Evolutionary conservation across 2,329 filamentous ascomycete genomes (phyloP), one percentile per base, ranked within the genome.

Genomic region (Pseudogymnoascus sp.): DNA sequence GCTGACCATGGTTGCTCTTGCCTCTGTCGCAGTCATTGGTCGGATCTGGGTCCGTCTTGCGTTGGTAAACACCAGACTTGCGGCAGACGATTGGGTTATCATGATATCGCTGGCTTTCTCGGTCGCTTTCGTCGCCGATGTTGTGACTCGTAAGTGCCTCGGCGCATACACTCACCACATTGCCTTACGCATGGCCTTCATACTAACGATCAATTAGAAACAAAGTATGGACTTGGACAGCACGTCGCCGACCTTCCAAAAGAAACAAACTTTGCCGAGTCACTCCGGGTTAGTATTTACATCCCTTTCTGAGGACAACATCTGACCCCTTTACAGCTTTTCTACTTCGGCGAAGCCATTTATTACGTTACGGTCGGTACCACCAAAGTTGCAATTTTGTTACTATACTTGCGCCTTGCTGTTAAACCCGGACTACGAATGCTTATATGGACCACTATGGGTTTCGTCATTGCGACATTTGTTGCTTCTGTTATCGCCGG

Each of bases 401-500:
- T 55, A 31, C 48, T 55, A 33, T 55, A 55, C 17, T 33, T 55
- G n/a, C 48, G 48, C n/a, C 48, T 55, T 55, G 48, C 48, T 31
- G 48, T 55, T 29, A 55, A 55, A 55, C 31, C 31, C 27, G 48
- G 48, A 12, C 27, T 55, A 15, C 27, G 48, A 55, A 55, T 17
- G n/a, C 8, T 55, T n/a, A 55, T 55, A 55, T 55, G 48, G 48
- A n/a, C 27, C 29, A 55, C 48, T 3, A 55, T 55, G 48, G 48
- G 27, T 4, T 61, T 61, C 36, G 42, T 61, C 38, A 42, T 48
- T 12, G 33, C 59, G 15, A 42, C 59, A 15, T 51, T 41, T 33
- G 62, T 64, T 27, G 51, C 63, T 0, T 71, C 67, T 51, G 60
- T 62, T 9, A 36, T 71, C 6, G 65, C 64, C 9, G 66, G 58